Evolutionary conservation across 108 stramenopile species (phyloP).

Genomic region (Cyclostephanos tholiformis): DNA sequence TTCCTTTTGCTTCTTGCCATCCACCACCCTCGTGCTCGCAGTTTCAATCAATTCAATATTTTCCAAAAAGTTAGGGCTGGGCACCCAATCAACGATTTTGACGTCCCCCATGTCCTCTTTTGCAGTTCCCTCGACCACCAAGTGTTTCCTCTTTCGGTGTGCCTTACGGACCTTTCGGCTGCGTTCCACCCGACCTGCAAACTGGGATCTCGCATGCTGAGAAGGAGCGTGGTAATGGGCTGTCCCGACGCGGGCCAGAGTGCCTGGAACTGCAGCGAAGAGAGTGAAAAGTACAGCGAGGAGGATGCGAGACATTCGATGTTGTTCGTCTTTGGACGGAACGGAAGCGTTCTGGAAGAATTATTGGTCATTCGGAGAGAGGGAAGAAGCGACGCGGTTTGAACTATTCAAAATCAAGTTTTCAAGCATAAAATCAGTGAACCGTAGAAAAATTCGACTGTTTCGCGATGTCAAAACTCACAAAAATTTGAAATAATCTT

Average conservation of each 20-base stretch:
- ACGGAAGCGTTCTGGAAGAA: neutral
- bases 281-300: neutral
- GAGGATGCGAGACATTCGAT: slow-evolving; percentile 8
- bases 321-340: neutral
- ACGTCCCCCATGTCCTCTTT: neutral
- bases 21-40: neutral
- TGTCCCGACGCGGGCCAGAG: neutral
- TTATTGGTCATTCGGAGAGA: slow-evolving; percentile 18
- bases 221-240: neutral
- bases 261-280: neutral
- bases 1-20: neutral
- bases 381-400: neutral
- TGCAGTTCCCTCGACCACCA: slow-evolving; percentile 2
- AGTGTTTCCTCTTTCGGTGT: neutral
- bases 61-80: neutral
- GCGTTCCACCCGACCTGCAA: neutral
- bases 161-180: slow-evolving; percentile 8
- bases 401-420: neutral
- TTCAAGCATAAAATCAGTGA: neutral
- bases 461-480: neutral
- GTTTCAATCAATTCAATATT: neutral
- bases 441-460: neutral
- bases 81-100: neutral
- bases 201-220: neutral
- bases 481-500: neutral